phyloP scores from a whole-genome alignment of 352 stramenopile species.

The Phytophthora cactorum region DNA sequence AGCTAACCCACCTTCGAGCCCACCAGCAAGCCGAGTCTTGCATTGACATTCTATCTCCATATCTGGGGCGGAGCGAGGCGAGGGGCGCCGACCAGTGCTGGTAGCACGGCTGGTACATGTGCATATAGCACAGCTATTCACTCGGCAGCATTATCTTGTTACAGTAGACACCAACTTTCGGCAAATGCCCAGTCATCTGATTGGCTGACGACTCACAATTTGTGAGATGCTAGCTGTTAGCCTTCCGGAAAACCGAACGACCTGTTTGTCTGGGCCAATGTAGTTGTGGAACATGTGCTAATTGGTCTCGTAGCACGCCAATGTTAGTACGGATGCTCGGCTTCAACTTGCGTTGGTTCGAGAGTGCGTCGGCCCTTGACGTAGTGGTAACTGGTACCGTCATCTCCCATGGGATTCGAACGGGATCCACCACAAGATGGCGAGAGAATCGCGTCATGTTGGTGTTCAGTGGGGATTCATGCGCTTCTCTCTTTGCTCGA shows the following conservation, averaged over 20 bases:
- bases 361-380: slow-evolving; percentile 26
- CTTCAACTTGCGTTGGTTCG: slow-evolving; percentile 65
- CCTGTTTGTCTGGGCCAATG: slow-evolving; percentile 60
- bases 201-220: too few species aligned
- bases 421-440: slow-evolving; percentile 51
- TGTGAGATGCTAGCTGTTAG: neutral
- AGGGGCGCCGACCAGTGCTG: too few species aligned
- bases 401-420: slow-evolving; percentile 75
- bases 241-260: slow-evolving; percentile 30
- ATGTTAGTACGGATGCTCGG: slow-evolving; percentile 64
- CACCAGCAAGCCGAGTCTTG: too few species aligned
- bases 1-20: too few species aligned
- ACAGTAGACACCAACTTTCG: too few species aligned
- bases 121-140: too few species aligned
- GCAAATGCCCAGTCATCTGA: too few species aligned
- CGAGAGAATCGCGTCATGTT: slow-evolving; percentile 45
- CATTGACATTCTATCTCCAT: too few species aligned
- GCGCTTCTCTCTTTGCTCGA: slow-evolving; percentile 21
- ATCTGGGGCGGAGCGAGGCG: too few species aligned
- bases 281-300: slow-evolving; percentile 58
- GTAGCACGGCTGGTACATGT: too few species aligned
- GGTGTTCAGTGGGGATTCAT: slow-evolving; percentile 10
- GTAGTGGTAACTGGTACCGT: slow-evolving; percentile 48
- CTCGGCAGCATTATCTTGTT: too few species aligned
- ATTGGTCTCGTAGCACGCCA: slow-evolving; percentile 61